Percentiles rank a stretch among this genome's conserved stretches.
These are phyloP conservation scores for Neolentinus lepideus DNA, from an alignment of 1,284 basidiomycete genomes.

Conservation along the genomic window DNA sequence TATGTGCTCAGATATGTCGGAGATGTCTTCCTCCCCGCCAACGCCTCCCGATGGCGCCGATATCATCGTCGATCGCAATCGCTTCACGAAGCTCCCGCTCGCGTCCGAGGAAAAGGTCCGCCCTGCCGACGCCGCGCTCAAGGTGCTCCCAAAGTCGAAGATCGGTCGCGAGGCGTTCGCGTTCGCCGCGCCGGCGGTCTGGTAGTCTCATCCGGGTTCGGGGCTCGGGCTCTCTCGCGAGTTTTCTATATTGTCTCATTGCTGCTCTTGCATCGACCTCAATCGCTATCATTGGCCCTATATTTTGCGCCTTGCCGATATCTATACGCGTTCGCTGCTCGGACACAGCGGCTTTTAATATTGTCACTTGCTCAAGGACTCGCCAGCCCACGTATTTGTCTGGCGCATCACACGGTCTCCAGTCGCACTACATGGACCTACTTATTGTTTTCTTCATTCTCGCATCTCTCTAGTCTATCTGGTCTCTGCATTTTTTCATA, in stretches of 20 bases:
- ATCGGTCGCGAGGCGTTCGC: conserved; percentile 12
- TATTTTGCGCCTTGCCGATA: background rate
- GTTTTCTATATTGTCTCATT: too few species aligned
- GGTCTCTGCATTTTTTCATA: background rate
- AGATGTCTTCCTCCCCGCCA: conserved; percentile 48
- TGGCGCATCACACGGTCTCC: background rate
- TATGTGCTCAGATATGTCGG: conserved; percentile 40
- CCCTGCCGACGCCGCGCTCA: conserved; percentile 6
- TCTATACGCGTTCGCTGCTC: background rate
- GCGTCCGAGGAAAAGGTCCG: conserved; percentile 17
- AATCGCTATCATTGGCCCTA: background rate
- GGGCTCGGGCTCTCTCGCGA: background rate
- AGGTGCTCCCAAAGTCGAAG: conserved; percentile 10
- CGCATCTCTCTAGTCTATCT: background rate
- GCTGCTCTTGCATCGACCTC: too few species aligned
- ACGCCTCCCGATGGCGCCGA: conserved; percentile 45
- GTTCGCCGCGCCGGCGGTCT: conserved; percentile 12
- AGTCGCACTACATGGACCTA: background rate
- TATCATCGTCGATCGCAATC: conserved; percentile 32
- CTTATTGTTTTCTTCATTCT: background rate
- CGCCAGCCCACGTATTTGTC: background rate
- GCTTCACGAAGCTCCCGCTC: conserved; percentile 30
- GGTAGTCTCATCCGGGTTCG: conserved; percentile 5
- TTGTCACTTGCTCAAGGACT: background rate
- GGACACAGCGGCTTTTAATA: background rate